phyloP scores from a whole-genome alignment of 768 basidiomycete species.

The Mycena floridula region DNA sequence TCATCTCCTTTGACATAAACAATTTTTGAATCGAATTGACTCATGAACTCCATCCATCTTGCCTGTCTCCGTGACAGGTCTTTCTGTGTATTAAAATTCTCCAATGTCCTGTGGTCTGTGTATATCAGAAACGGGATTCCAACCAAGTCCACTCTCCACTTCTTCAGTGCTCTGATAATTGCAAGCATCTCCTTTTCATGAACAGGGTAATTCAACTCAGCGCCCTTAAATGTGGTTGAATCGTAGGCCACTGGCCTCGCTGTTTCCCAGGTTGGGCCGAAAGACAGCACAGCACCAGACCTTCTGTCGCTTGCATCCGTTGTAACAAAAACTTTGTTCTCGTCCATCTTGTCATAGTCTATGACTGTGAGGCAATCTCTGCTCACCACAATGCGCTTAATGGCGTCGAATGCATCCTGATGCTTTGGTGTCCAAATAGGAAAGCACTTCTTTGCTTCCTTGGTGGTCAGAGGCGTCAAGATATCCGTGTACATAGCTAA shows the following conservation, averaged over 20 bases:
- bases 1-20: conserved; percentile 25
- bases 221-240: conserved; percentile 14
- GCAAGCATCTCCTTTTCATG: conserved; percentile 6
- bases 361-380: conserved; percentile 20
- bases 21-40: conserved; percentile 26
- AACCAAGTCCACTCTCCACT: conserved; percentile 10
- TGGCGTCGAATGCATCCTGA: conserved; percentile 13
- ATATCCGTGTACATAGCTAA: conserved; percentile 15
- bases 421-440: conserved; percentile 12
- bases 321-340: conserved; percentile 23
- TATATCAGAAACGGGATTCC: conserved; percentile 12
- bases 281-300: conserved; percentile 17
- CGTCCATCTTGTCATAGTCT: conserved; percentile 17
- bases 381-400: conserved; percentile 17
- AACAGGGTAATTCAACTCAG: conserved; percentile 2
- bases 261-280: conserved; percentile 16
- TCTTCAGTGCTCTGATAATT: conserved; percentile 16
- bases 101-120: conserved; percentile 24
- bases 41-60: conserved; percentile 13
- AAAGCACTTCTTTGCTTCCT: conserved; percentile 7
- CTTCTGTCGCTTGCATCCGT: conserved; percentile 19
- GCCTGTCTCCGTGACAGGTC: conserved; percentile 16
- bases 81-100: conserved; percentile 18
- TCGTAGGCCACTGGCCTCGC: conserved; percentile 21
- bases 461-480: conserved; percentile 10